Evolutionary conservation across 2,329 filamentous ascomycete genomes (phyloP).

Genomic region (Epichloe baconii): DNA sequence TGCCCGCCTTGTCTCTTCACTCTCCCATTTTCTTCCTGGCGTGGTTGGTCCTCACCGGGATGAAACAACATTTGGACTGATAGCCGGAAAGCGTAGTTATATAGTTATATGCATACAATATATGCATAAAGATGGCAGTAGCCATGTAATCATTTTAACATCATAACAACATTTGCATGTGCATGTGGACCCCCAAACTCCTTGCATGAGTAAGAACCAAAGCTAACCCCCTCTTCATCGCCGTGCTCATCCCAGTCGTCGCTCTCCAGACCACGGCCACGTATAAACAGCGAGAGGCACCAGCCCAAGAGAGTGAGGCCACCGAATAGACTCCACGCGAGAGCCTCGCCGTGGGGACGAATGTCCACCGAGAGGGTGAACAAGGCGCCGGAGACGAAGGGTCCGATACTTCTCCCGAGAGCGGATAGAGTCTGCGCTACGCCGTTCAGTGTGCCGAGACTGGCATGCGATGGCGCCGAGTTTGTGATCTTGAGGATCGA

Average conservation of each 20-base stretch:
- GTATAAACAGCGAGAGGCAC: constrained; percentile 64
- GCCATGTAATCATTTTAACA: too few relatives aligned
- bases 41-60: too few relatives aligned
- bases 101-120: too few relatives aligned
- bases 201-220: background rate
- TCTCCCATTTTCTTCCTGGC: too few relatives aligned
- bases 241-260: constrained; percentile 31
- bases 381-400: constrained; percentile 74
- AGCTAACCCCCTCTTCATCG: background rate
- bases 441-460: constrained; percentile 81
- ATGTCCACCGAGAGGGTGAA: constrained; percentile 69
- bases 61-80: too few relatives aligned
- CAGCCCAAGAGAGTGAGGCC: constrained; percentile 73
- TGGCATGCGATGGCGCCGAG: constrained; percentile 72
- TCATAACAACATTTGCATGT: too few relatives aligned
- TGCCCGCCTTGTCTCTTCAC: too few relatives aligned
- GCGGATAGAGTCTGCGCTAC: constrained; percentile 89
- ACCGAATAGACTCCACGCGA: constrained; percentile 81
- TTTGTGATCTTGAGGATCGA: constrained; percentile 62
- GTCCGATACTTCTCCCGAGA: constrained; percentile 75
- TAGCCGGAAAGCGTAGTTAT: too few relatives aligned
- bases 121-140: too few relatives aligned
- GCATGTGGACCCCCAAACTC: too few relatives aligned
- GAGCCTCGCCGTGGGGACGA: constrained; percentile 64
- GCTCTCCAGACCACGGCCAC: constrained; percentile 47